phyloP scores from a whole-genome alignment of 2,329 filamentous ascomycete genomes.

The Hypoxylon sp. region DNA sequence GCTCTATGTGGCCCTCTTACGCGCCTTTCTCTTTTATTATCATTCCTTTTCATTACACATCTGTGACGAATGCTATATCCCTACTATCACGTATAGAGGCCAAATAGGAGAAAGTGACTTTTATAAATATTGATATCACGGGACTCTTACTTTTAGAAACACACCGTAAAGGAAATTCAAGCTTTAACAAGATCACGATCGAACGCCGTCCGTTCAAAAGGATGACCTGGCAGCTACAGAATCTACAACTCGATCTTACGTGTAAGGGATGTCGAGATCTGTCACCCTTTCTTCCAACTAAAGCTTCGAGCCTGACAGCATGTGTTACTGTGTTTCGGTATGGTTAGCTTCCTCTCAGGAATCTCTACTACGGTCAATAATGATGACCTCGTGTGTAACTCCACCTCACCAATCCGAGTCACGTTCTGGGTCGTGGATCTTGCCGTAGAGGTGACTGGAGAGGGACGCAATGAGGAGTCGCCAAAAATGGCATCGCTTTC shows the following conservation, averaged over 20 bases:
- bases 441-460: neutral
- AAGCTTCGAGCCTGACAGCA: neutral
- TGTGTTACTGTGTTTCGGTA: neutral
- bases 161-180: neutral
- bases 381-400: conserved; percentile 2
- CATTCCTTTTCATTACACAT: no score
- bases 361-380: conserved; percentile 5
- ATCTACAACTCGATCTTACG: neutral
- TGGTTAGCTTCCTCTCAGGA: conserved; percentile 9
- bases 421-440: neutral
- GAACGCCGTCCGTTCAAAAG: neutral
- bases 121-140: neutral
- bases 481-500: neutral
- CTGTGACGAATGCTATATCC: no score
- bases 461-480: neutral
- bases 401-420: conserved; percentile 10
- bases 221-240: neutral
- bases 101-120: neutral
- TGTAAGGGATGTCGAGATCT: neutral
- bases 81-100: no score
- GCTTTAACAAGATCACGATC: neutral
- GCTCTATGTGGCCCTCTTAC: no score
- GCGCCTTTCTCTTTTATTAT: no score
- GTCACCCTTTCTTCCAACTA: neutral
- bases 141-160: no score